phyloP scores from a whole-genome alignment of 306 rosid species.

The Dicorynia guianensis region DNA sequence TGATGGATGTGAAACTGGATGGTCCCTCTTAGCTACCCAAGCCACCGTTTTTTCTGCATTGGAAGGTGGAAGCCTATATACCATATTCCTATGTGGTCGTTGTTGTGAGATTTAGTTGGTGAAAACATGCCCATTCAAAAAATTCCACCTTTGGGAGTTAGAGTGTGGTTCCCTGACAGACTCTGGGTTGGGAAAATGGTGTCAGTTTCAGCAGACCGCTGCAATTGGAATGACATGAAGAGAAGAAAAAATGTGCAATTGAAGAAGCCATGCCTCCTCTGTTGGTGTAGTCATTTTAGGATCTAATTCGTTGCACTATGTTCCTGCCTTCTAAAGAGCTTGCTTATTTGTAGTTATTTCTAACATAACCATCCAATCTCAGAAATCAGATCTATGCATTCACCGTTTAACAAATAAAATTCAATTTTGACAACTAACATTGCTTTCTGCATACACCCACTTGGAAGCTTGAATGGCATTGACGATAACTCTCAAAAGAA shows the following conservation, averaged over 20 bases:
- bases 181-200: constrained; percentile 28
- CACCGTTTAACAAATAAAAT: no score
- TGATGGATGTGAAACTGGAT: constrained; percentile 43
- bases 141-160: constrained; percentile 17
- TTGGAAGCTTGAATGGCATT: no score
- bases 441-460: no score
- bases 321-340: neutral
- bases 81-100: constrained; percentile 52
- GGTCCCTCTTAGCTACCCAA: constrained; percentile 53
- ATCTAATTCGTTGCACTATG: no score
- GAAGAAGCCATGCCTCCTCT: neutral
- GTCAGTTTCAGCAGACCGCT: constrained; percentile 18
- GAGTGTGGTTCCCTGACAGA: constrained; percentile 34
- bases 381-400: no score
- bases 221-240: neutral
- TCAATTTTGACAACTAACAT: no score
- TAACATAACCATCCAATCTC: neutral
- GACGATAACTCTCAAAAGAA: no score
- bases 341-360: neutral
- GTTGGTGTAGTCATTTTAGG: neutral
- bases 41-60: constrained; percentile 35
- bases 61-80: constrained; percentile 13
- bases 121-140: constrained; percentile 49
- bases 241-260: neutral
- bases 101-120: constrained; percentile 15